Evolutionary conservation across 306 rosid genomes (phyloP).

Genomic region (Canavalia ensiformis): DNA sequence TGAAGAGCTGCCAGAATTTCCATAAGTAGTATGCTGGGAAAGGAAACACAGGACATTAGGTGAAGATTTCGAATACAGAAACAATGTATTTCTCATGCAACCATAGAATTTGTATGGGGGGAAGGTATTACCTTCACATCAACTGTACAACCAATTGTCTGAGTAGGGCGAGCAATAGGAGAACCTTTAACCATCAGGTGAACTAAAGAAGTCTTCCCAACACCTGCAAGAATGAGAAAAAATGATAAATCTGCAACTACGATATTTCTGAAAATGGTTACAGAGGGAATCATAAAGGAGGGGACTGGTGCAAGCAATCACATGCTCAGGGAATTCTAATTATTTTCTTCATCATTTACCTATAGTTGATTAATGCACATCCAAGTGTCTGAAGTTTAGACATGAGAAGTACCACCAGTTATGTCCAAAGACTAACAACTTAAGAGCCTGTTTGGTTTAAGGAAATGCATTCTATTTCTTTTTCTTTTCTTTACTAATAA

Average conservation of each 20-base stretch:
- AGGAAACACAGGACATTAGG: constrained; percentile 40
- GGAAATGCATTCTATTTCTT: constrained; percentile 4
- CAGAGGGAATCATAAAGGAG: constrained; percentile 9
- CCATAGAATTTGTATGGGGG: background rate
- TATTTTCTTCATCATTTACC: constrained; percentile 10
- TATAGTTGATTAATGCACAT: constrained; percentile 24
- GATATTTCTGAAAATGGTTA: background rate
- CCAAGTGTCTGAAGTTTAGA: constrained; percentile 35
- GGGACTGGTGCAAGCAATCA: constrained; percentile 25
- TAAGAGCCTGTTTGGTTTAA: constrained; percentile 27
- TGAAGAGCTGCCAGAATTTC: constrained; percentile 90
- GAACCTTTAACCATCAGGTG: constrained; percentile 87
- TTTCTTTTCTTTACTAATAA: background rate
- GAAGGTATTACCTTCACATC: constrained; percentile 72
- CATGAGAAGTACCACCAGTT: constrained; percentile 17
- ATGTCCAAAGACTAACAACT: constrained; percentile 19
- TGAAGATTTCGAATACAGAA: constrained; percentile 42
- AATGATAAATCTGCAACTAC: constrained; percentile 36
- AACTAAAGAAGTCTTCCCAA: constrained; percentile 94
- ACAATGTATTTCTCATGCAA: constrained; percentile 15
- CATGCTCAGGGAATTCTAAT: constrained; percentile 7
- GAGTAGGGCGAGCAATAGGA: constrained; percentile 76
- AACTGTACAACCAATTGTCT: constrained; percentile 94
- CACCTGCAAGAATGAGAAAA: constrained; percentile 66
- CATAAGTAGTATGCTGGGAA: constrained; percentile 76